Conservation (phyloP, 495 filamentous ascomycete species). For the Cairneyella variabilis region DNA sequence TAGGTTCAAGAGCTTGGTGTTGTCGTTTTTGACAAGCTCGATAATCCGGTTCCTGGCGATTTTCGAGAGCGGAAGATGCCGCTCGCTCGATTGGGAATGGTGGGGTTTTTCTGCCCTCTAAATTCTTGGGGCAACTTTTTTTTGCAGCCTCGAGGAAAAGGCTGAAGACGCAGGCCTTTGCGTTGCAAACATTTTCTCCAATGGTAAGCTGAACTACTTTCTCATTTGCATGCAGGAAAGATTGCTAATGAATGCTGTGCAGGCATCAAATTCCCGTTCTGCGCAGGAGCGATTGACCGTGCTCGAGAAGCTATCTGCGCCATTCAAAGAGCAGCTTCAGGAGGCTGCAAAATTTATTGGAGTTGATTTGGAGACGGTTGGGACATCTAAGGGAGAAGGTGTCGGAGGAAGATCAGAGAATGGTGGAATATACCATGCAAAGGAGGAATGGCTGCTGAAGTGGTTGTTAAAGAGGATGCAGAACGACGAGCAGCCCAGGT, state of each 20-base stretch:
- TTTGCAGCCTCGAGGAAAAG: not conserved
- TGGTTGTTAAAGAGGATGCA: slow-evolving; percentile 65
- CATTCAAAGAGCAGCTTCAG: slow-evolving; percentile 25
- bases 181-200: too few species aligned
- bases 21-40: not conserved
- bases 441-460: slow-evolving; percentile 63
- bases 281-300: slow-evolving; percentile 23
- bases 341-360: slow-evolving; percentile 28
- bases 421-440: slow-evolving; percentile 28
- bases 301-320: slow-evolving; percentile 24
- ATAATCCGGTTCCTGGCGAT: too few species aligned
- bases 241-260: not conserved
- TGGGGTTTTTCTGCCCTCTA: too few species aligned
- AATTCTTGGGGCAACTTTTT: not conserved
- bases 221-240: too few species aligned
- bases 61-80: too few species aligned
- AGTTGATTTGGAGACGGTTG: slow-evolving; percentile 13
- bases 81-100: too few species aligned
- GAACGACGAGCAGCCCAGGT: too few species aligned
- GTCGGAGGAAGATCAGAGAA: slow-evolving; percentile 28
- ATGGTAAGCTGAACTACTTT: too few species aligned
- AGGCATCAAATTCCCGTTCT: slow-evolving; percentile 24
- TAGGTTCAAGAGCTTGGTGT: slow-evolving; percentile 6
- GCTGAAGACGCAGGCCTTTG: not conserved
- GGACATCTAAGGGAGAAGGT: slow-evolving; percentile 31